Evolutionary conservation across 2,329 filamentous ascomycete species (phyloP).

Genomic region (Epichloe aotearoae): DNA sequence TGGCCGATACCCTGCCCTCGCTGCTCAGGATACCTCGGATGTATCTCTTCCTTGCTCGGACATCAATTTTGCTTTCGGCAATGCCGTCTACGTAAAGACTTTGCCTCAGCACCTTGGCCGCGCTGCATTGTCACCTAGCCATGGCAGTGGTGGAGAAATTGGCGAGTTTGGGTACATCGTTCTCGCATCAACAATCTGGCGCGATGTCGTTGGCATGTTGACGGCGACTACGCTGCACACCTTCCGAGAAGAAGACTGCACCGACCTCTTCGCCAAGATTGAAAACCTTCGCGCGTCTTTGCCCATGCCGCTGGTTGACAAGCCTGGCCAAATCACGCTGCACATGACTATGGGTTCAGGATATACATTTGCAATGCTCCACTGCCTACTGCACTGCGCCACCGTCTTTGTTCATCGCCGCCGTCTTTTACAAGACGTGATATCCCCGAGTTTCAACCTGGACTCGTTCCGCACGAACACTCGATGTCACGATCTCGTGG

Average conservation of each 20-base stretch:
- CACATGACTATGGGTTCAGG: slow-evolving; percentile 53
- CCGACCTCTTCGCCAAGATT: slow-evolving; percentile 38
- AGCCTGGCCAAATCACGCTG: slow-evolving; percentile 46
- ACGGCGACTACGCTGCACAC: slow-evolving; percentile 37
- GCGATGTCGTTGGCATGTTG: slow-evolving; percentile 48
- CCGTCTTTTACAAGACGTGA: slow-evolving; percentile 44
- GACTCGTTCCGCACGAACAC: slow-evolving; percentile 40
- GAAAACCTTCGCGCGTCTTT: slow-evolving; percentile 40
- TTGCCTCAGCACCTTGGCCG: slow-evolving; percentile 28
- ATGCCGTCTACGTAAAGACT: slow-evolving; percentile 45
- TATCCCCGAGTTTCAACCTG: slow-evolving; percentile 35
- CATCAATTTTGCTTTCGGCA: slow-evolving; percentile 50
- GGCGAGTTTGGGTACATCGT: slow-evolving; percentile 51
- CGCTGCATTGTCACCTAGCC: slow-evolving; percentile 21
- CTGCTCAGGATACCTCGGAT: slow-evolving; percentile 39
- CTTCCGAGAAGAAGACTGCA: slow-evolving; percentile 41
- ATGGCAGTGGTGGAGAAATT: slow-evolving; percentile 34
- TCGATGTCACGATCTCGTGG: slow-evolving; percentile 39
- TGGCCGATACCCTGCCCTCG: slow-evolving; percentile 43
- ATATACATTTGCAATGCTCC: slow-evolving; percentile 49
- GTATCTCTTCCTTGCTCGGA: slow-evolving; percentile 46
- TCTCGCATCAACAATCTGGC: slow-evolving; percentile 46
- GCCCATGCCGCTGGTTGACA: slow-evolving; percentile 47
- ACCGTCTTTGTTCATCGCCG: slow-evolving; percentile 49
- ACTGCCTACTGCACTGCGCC: slow-evolving; percentile 46